phyloP scores from a whole-genome alignment of 352 stramenopile genomes.

The Pythium coloratum region DNA sequence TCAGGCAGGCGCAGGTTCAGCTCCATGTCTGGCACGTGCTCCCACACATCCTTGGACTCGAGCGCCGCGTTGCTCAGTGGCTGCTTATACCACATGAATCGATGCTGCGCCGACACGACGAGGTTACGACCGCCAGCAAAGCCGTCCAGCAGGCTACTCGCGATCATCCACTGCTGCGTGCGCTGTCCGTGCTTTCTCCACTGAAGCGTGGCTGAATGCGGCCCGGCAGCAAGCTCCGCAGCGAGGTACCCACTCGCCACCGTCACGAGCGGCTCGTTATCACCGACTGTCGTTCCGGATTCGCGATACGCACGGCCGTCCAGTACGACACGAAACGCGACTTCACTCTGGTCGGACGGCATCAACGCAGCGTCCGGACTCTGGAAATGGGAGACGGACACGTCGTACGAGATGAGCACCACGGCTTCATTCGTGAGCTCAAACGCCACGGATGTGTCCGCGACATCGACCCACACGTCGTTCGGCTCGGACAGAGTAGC shows the following conservation, averaged over 20 bases:
- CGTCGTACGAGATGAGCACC: slow-evolving; percentile 70
- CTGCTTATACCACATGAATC: slow-evolving; percentile 68
- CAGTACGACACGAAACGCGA: slow-evolving; percentile 63
- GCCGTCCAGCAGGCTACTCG: slow-evolving; percentile 59
- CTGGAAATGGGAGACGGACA: slow-evolving; percentile 52
- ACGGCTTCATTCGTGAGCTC: slow-evolving; percentile 61
- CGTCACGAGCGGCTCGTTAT: slow-evolving; percentile 54
- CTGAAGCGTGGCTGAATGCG: slow-evolving; percentile 57
- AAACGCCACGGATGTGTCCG: slow-evolving; percentile 45
- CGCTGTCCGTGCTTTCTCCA: slow-evolving; percentile 63
- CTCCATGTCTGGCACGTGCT: slow-evolving; percentile 52
- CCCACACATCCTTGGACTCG: slow-evolving; percentile 52
- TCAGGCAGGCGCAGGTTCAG: slow-evolving; percentile 53
- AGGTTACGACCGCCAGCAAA: slow-evolving; percentile 66
- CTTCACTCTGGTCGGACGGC: slow-evolving; percentile 39
- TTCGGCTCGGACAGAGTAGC: slow-evolving; percentile 23
- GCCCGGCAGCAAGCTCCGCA: slow-evolving; percentile 47
- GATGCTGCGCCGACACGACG: slow-evolving; percentile 63
- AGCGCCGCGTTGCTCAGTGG: slow-evolving; percentile 43
- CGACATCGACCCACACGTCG: slow-evolving; percentile 58
- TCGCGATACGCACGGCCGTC: slow-evolving; percentile 60
- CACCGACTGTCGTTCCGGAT: slow-evolving; percentile 60
- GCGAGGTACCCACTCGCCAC: slow-evolving; percentile 61
- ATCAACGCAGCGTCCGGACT: slow-evolving; percentile 10
- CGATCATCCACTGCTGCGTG: slow-evolving; percentile 59